These are phyloP conservation scores for Corinectria fuckeliana DNA, from an alignment of 2,329 filamentous ascomycete genomes.

Conservation along the genomic window DNA sequence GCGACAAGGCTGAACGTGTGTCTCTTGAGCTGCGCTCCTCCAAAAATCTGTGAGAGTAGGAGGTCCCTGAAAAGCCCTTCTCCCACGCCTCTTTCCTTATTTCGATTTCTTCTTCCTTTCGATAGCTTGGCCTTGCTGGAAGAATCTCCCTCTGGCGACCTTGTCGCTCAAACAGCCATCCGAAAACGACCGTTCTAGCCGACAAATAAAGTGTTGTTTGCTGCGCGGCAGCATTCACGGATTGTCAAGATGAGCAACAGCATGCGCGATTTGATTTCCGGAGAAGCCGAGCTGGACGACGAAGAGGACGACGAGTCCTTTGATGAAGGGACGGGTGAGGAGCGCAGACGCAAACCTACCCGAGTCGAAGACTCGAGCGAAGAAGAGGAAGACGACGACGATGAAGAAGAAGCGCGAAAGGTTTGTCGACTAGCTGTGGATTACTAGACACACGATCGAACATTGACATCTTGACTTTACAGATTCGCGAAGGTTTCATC, in stretches of 20 bases:
- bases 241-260: slow-evolving; percentile 62
- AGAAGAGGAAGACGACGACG: slow-evolving; percentile 91
- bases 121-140: background rate
- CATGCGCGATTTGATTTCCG: slow-evolving; percentile 81
- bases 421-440: slow-evolving; percentile 52
- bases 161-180: background rate
- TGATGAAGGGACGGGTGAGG: slow-evolving; percentile 75
- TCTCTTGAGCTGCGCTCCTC: slow-evolving; percentile 32
- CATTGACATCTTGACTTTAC: slow-evolving; percentile 24
- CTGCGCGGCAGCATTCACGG: slow-evolving; percentile 35
- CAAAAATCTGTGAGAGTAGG: slow-evolving; percentile 34
- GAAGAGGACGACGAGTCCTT: slow-evolving; percentile 86
- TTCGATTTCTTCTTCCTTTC: slow-evolving; percentile 9
- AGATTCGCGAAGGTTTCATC: slow-evolving; percentile 96
- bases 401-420: slow-evolving; percentile 81
- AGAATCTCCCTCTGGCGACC: background rate
- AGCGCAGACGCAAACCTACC: slow-evolving; percentile 48
- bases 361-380: slow-evolving; percentile 83
- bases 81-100: slow-evolving; percentile 18
- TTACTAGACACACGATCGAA: background rate
- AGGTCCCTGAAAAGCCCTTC: slow-evolving; percentile 23
- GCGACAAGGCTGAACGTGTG: slow-evolving; percentile 41
- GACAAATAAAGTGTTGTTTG: slow-evolving; percentile 33
- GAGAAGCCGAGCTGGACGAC: slow-evolving; percentile 83
- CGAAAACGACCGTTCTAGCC: slow-evolving; percentile 20